These are phyloP conservation scores for Castanea crenata DNA, from an alignment of 306 rosid species.

Conservation along the genomic window DNA sequence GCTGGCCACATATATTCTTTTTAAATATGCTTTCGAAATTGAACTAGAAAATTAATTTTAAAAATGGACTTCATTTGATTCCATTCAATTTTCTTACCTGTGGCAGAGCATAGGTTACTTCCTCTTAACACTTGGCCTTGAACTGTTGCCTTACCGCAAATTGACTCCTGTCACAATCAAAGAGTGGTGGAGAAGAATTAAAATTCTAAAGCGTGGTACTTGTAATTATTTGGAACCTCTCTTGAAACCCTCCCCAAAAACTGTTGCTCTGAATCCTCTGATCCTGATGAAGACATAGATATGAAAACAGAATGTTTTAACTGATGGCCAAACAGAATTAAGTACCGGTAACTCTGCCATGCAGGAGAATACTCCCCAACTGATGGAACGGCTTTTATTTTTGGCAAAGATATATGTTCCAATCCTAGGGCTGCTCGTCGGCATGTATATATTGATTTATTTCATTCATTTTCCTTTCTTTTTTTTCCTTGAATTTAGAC, in stretches of 20 bases:
- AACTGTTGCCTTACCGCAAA: conserved; percentile 61
- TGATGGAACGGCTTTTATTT: conserved; percentile 90
- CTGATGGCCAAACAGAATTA: conserved; percentile 17
- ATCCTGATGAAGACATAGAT: conserved; percentile 70
- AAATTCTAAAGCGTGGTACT: conserved; percentile 28
- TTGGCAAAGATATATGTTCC: conserved; percentile 80
- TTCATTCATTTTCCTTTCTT: neutral
- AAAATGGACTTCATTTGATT: conserved; percentile 22
- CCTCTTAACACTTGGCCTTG: conserved; percentile 72
- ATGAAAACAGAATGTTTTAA: conserved; percentile 53
- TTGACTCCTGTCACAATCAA: conserved; percentile 43
- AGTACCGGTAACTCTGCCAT: neutral
- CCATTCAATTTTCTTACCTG: conserved; percentile 23
- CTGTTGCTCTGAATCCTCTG: conserved; percentile 20
- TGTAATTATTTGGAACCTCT: conserved; percentile 59
- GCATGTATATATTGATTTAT: conserved; percentile 40
- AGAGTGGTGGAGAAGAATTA: conserved; percentile 51
- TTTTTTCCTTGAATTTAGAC: neutral
- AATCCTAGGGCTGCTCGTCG: conserved; percentile 81
- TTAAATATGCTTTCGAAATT: neutral
- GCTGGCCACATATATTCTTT: neutral
- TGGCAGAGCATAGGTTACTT: conserved; percentile 74
- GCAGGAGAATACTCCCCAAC: conserved; percentile 92
- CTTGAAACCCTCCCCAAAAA: conserved; percentile 48
- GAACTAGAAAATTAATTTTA: neutral